Conservation (phyloP, 1,284 basidiomycete genomes). For the Porogramme epimiltina region DNA sequence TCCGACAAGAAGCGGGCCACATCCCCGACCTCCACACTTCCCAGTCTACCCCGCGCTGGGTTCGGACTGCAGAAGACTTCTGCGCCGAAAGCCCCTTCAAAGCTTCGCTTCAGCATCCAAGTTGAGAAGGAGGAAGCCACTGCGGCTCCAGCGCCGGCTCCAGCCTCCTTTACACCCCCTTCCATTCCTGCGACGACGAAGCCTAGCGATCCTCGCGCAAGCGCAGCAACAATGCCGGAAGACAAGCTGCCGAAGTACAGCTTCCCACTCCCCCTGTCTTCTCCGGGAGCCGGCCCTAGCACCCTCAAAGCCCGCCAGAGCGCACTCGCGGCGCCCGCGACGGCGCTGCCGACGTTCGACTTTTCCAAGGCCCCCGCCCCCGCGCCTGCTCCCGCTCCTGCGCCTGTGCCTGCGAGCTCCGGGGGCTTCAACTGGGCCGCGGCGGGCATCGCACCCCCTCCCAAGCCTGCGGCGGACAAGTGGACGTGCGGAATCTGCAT, state of each 20-base stretch:
- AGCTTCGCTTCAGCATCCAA: conserved; percentile 66
- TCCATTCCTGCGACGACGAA: conserved; percentile 8
- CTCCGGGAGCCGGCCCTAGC: conserved; percentile 37
- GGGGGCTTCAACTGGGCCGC: conserved; percentile 47
- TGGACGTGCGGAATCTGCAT: conserved; percentile 50
- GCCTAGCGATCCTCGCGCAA: conserved; percentile 24
- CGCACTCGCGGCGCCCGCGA: conserved; percentile 29
- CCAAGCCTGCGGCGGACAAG: conserved; percentile 28
- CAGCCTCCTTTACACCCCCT: not conserved
- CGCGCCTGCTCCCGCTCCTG: conserved; percentile 1
- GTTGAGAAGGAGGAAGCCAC: conserved; percentile 41
- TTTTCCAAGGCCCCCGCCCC: conserved; percentile 34
- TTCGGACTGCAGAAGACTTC: conserved; percentile 39
- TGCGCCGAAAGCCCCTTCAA: conserved; percentile 71
- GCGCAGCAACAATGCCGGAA: conserved; percentile 23
- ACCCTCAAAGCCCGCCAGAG: conserved; percentile 36
- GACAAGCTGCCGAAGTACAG: conserved; percentile 26
- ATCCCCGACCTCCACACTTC: conserved; percentile 17
- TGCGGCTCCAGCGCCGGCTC: conserved; percentile 7
- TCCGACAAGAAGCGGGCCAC: conserved; percentile 22
- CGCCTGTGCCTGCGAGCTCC: not conserved
- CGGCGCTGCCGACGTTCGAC: conserved; percentile 44
- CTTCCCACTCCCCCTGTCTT: conserved; percentile 27
- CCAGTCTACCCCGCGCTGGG: conserved; percentile 16
- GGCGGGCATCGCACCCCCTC: conserved; percentile 46